Base-by-base conservation (phyloP, 2,329 filamentous ascomycete species). In the Onygenales sp. region DNA sequence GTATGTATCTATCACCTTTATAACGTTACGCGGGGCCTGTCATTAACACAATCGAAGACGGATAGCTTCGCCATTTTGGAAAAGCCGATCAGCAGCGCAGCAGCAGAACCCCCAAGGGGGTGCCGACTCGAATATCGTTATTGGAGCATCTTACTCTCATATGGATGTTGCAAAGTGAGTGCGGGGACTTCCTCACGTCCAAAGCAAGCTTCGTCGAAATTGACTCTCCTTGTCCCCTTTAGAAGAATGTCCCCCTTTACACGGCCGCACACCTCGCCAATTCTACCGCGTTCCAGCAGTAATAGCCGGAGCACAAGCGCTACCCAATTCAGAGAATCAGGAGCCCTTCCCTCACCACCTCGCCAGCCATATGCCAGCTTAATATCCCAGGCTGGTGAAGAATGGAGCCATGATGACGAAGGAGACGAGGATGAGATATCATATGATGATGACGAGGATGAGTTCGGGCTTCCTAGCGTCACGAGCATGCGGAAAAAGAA, bases 111-210 rank as follows among this genome's bases (percentile, higher is more conserved):
- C 67, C 72, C 76, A 75, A 72, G 81, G 75, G 61, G 67, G 74
- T 50, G 78, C 80, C 66, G 84, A 87, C 61, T 74, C 83, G 50
- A 82, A 77, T 64, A 81, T 92, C 57, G 87, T 98, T 38, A 87
- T 97, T 55, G 93, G 93, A 61, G 93, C 93, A 54, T 86, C 91
- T 45, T 98, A 98, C 69, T 97, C 93, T 11, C 93, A 98, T 71
- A 89, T 92, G 32, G 91, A 97, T 72, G 89, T 95, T 66, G 78
- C 96, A 63, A 95, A 92, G 71, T 86, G 92, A 65, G 88, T 89
- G 65, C 82, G 84, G n/a, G 14, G 35, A 9, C 44, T 11, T 38
- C 31, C 42, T 14, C 35, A 9, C 7, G 9, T n/a, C 14, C 17
- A 27, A 27, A 27, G 21, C 11, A 4, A 8, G 17, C 10, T 31